Percentiles rank a stretch among this genome's conserved stretches.
phyloP scores from a whole-genome alignment of 305 asterid species.

The Coffea humblotiana region DNA sequence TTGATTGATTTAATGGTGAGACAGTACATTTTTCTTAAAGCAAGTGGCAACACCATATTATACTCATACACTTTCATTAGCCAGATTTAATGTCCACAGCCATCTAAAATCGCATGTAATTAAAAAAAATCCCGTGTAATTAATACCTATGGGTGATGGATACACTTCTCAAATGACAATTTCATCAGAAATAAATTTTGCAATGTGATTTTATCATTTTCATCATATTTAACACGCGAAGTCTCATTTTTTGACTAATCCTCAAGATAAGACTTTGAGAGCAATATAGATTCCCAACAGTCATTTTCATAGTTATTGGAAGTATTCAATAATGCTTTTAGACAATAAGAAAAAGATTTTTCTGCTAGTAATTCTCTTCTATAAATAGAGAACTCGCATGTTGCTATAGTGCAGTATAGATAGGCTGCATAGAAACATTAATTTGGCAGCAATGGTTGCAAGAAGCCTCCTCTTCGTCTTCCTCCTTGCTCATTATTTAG shows the following conservation, averaged over 20 bases:
- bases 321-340: neutral
- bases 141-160: too few species aligned
- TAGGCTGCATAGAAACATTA: neutral
- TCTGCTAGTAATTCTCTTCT: neutral
- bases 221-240: neutral
- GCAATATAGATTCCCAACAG: neutral
- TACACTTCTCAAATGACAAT: too few species aligned
- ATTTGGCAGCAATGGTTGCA: neutral
- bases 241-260: neutral
- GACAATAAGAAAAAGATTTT: neutral
- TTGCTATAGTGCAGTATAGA: neutral
- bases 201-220: neutral
- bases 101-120: too few species aligned
- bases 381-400: slow-evolving; percentile 9
- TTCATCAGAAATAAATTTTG: too few species aligned
- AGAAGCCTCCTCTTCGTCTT: neutral
- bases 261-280: neutral
- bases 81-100: too few species aligned
- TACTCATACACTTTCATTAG: too few species aligned
- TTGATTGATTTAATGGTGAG: too few species aligned
- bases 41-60: too few species aligned
- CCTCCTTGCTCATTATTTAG: neutral
- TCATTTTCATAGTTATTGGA: neutral
- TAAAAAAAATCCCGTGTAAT: too few species aligned
- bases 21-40: too few species aligned